phyloP scores from a whole-genome alignment of 257 asterid species.

The Fraxinus anomala region DNA sequence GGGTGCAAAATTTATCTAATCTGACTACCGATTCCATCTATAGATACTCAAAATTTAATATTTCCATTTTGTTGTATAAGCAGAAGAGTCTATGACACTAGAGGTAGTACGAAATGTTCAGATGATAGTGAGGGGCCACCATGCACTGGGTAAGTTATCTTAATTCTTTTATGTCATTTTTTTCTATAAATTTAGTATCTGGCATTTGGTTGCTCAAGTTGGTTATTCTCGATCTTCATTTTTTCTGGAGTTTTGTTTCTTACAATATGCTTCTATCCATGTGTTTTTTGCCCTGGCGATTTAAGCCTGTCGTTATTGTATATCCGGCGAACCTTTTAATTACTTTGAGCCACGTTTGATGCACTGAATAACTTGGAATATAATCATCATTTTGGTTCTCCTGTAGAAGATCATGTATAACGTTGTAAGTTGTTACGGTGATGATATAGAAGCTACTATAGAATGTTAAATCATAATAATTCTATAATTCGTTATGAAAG shows the following conservation, averaged over 20 bases:
- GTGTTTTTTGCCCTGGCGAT: not conserved
- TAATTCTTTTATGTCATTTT: not conserved
- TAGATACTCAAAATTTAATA: constrained; percentile 7
- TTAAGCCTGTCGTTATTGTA: not conserved
- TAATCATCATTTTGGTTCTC: not conserved
- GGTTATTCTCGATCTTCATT: not conserved
- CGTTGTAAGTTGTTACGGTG: constrained; percentile 31
- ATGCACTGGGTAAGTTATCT: constrained; percentile 71
- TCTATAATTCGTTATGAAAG: not conserved
- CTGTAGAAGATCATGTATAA: constrained; percentile 22
- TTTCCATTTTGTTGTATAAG: constrained; percentile 16
- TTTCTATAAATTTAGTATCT: not conserved
- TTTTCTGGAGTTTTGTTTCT: not conserved
- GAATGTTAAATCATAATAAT: not conserved
- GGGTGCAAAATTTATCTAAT: constrained; percentile 19
- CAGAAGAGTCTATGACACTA: constrained; percentile 83
- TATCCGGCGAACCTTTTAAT: not conserved
- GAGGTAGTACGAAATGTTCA: constrained; percentile 84
- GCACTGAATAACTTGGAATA: not conserved
- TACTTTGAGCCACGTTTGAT: not conserved
- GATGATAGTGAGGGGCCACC: constrained; percentile 92
- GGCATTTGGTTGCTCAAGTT: not conserved
- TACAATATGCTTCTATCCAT: not conserved
- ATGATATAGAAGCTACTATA: not conserved
- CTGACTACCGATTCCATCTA: constrained; percentile 22